Evolutionary conservation across 2,329 filamentous ascomycete genomes (phyloP), one percentile per base, ranked within the genome.

Genomic region (Pyricularia sp.): DNA sequence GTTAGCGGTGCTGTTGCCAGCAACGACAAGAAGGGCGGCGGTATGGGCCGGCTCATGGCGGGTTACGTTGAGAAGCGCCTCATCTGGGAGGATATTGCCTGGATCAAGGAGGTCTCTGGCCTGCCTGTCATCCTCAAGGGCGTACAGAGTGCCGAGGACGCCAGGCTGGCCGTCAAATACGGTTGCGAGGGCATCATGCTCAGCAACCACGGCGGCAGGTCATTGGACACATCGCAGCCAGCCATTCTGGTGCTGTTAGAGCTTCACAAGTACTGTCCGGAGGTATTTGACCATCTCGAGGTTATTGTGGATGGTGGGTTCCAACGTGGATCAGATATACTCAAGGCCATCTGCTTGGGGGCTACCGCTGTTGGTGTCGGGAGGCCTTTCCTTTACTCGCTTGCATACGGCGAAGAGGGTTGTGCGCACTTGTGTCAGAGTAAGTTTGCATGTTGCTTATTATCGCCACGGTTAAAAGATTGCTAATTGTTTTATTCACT

Each of bases 181-280:
- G 82, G 81, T 0, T 75, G 81, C 62, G 78, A 83, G 65, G 83
- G 82, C 0, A 81, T 86, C 61, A 71, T 84, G 65, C 68, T 86
- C 40, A 83, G 79, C 66, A 86, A 86, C 66, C 84, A 86, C 65
- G 83, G 84, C 22, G 84, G 84, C 3, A 75, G 84, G 31, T 81
- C 82, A 1, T 74, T 84, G 1, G 83, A 85, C 57, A 80, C 72
- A 72, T 81, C 68, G 65, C 75, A 71, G 68, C 76, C 76, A 0
- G 71, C 76, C 9, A 69, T 77, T 10, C 70, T 78, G 55, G 74
- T 73, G 1, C 70, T 78, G 63, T 73, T 78, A 3, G 77, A 78
- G 71, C 73, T 78, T 49, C 72, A 74, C 66, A 72, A 70, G 61
- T 70, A 74, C 65, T 75, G 75, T 49, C 76, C 77, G n/a, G 72